phyloP scores from a whole-genome alignment of 1,284 basidiomycete species.

The Cutaneotrichosporon arboriforme region DNA sequence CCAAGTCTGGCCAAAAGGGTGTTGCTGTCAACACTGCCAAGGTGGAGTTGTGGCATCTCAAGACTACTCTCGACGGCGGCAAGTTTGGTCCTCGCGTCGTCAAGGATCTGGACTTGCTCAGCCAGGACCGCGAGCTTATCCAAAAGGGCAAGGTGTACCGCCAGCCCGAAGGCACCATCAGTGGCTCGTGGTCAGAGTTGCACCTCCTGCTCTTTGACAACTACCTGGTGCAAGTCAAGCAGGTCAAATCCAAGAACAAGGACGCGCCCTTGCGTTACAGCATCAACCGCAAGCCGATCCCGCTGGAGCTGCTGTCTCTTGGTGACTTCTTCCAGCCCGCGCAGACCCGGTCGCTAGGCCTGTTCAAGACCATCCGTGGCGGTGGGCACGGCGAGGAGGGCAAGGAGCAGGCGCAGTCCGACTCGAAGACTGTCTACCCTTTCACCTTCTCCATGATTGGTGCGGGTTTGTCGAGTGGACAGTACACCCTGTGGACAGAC shows the following conservation, averaged over 20 bases:
- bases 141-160: constrained; percentile 73
- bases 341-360: constrained; percentile 29
- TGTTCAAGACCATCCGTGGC: constrained; percentile 35
- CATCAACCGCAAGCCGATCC: constrained; percentile 78
- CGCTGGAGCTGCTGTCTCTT: constrained; percentile 74
- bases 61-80: constrained; percentile 57
- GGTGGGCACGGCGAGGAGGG: constrained; percentile 19
- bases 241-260: constrained; percentile 70
- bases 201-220: constrained; percentile 87
- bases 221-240: constrained; percentile 83
- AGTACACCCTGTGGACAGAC: constrained; percentile 80
- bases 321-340: constrained; percentile 63
- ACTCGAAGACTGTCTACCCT: constrained; percentile 69
- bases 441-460: constrained; percentile 69
- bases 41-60: constrained; percentile 78
- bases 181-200: constrained; percentile 76
- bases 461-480: constrained; percentile 72
- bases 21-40: constrained; percentile 76
- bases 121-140: constrained; percentile 74
- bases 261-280: constrained; percentile 39
- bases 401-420: constrained; percentile 33
- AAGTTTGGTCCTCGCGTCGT: constrained; percentile 73
- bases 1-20: constrained; percentile 77
- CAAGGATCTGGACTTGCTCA: constrained; percentile 74
- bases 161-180: constrained; percentile 77